Conservation (phyloP, 805 yeast genomes). For the Zygotorulaspora sp. region DNA sequence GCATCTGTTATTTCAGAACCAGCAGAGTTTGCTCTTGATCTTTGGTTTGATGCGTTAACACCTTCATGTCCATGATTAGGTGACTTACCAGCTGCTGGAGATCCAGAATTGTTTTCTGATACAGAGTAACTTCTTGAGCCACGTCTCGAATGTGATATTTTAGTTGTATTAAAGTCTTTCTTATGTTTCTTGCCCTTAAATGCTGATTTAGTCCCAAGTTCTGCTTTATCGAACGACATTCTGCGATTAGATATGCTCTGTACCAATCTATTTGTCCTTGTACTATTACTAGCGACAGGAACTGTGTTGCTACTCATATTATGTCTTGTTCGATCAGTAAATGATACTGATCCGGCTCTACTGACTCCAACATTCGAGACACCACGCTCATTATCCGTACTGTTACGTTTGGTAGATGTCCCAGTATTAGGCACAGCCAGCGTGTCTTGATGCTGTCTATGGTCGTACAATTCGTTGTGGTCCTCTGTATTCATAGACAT, state of each 20-base stretch:
- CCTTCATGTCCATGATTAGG: not conserved
- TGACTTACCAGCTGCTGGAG: slow-evolving; percentile 1
- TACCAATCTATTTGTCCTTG: slow-evolving; percentile 3
- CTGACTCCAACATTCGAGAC: not conserved
- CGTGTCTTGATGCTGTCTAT: slow-evolving; percentile 45
- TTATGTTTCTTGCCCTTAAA: not conserved
- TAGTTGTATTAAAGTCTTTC: not conserved
- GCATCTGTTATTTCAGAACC: slow-evolving; percentile 9
- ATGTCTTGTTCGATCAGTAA: not conserved
- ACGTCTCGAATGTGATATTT: slow-evolving; percentile 14
- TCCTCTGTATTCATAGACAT: slow-evolving; percentile 39
- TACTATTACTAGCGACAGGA: slow-evolving; percentile 1
- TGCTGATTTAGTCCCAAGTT: not conserved
- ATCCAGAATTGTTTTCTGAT: slow-evolving; percentile 11
- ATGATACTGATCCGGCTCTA: not conserved
- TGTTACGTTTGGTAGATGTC: slow-evolving; percentile 5
- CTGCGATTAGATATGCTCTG: not conserved
- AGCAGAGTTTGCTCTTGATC: slow-evolving; percentile 23
- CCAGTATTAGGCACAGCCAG: slow-evolving; percentile 25
- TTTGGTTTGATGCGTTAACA: slow-evolving; percentile 13
- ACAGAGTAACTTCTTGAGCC: slow-evolving; percentile 30
- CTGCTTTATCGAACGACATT: not conserved
- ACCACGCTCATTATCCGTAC: not conserved
- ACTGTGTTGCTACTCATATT: slow-evolving; percentile 1
- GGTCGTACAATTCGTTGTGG: slow-evolving; percentile 42